Evolutionary conservation across 2,329 filamentous ascomycete species (phyloP).

Genomic region (Tolypocladium guangdongense): DNA sequence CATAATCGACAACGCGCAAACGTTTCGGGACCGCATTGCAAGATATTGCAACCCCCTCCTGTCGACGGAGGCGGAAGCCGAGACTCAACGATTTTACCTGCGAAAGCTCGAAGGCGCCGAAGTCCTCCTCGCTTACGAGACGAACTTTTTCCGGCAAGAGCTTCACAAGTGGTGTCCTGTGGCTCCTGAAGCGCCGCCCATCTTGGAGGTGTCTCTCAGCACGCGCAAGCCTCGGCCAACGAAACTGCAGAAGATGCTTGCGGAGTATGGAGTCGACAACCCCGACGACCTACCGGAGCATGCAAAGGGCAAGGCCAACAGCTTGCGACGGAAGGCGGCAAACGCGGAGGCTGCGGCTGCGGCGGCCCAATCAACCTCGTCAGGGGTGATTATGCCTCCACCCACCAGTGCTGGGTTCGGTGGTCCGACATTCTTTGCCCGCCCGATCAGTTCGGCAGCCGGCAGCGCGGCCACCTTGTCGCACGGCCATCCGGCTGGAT

Average conservation of each 20-base stretch:
- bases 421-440: constrained; percentile 13
- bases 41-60: constrained; percentile 72
- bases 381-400: constrained; percentile 10
- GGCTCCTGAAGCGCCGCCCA: constrained; percentile 73
- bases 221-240: constrained; percentile 93
- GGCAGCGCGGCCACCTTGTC: constrained; percentile 9
- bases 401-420: constrained; percentile 12
- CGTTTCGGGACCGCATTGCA: constrained; percentile 73
- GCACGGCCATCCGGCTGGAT: constrained; percentile 17
- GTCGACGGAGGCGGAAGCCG: constrained; percentile 74
- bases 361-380: constrained; percentile 10
- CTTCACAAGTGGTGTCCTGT: constrained; percentile 92
- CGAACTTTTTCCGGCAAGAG: constrained; percentile 95
- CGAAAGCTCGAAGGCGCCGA: constrained; percentile 96
- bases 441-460: constrained; percentile 6
- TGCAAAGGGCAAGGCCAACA: constrained; percentile 67
- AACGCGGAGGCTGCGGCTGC: constrained; percentile 42
- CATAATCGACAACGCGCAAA: constrained; percentile 75
- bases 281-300: constrained; percentile 82
- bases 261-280: constrained; percentile 77
- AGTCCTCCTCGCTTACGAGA: constrained; percentile 81
- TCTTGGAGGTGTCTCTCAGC: constrained; percentile 77
- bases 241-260: constrained; percentile 91
- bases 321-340: constrained; percentile 59
- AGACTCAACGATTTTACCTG: constrained; percentile 86